Evolutionary conservation across 306 rosid genomes (phyloP).

Genomic region (Prunus dulcis): DNA sequence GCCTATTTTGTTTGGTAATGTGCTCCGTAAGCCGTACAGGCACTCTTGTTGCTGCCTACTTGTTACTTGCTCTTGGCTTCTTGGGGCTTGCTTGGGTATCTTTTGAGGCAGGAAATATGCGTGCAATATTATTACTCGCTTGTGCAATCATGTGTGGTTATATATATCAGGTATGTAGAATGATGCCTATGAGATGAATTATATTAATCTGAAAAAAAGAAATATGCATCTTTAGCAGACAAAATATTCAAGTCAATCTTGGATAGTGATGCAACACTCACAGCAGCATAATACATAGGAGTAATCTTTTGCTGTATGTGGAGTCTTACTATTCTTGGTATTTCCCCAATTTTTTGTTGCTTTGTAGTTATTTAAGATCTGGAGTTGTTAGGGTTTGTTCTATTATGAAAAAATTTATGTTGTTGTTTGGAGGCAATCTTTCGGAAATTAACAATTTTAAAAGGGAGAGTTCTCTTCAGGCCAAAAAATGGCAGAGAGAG

Average conservation of each 20-base stretch:
- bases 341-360: no score
- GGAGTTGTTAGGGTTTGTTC: no score
- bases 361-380: no score
- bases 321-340: no score
- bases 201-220: not conserved
- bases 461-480: no score
- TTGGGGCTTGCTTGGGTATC: conserved; percentile 65
- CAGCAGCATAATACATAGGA: no score
- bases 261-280: not conserved
- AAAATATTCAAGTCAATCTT: not conserved
- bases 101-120: conserved; percentile 51
- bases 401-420: no score
- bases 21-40: conserved; percentile 65
- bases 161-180: conserved; percentile 64
- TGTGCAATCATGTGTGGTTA: conserved; percentile 73
- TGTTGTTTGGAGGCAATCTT: no score
- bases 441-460: no score
- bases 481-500: no score
- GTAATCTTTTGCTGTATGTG: no score
- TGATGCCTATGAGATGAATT: not conserved
- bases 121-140: conserved; percentile 58
- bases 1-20: conserved; percentile 25
- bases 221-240: not conserved
- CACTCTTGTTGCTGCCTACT: conserved; percentile 58
- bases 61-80: conserved; percentile 69